Base-by-base conservation (phyloP, 306 rosid genomes). In the Clitoria ternatea region DNA sequence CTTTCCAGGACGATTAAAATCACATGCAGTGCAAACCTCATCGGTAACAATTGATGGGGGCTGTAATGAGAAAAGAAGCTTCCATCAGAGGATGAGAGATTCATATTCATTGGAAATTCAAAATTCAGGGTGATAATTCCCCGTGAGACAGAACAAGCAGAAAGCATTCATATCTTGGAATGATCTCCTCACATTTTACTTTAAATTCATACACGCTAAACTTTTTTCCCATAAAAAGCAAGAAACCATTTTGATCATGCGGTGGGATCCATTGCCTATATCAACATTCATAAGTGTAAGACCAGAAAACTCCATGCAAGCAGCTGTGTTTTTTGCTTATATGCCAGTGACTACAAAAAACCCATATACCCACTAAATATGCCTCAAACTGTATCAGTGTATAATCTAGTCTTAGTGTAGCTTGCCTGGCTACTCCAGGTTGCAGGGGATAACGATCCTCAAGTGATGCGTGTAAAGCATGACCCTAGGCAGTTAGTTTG, bases 21-120 rank as follows among this genome's bases (percentile, higher is more conserved):
- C 98, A 84, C 98, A 94, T 54, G 98, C 97, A 80, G 98, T 94
- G 83, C 98, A 90, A 72, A 88, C 78, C 84, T 93, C 98, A 74
- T 93, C 98, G 18, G 97, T 85, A 76, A 93, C 97, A 80, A 90
- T 85, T 80, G 98, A 93, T 7, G 98, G 66, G 24, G 98, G 98
- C 98, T 93, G 89, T 72, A 86, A 79, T 66, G 49, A 77, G 61
- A 73, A 62, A 82, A 23, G 65, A 55, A 64, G 43, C 14, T 6
- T 52, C 61, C 48, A 11, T 24, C 19, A 57, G 40, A 56, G 40
- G 30, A 72, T 26, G 44, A 24, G 52, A 48, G 48, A 77, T 61
- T 27, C 52, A 67, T 61, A 61, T 72, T 65, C 39, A 52, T 53
- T 6, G 20, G 24, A 37, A 72, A 45, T 47, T 76, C 62, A 65